phyloP scores from a whole-genome alignment of 257 asterid species.

The Nicotiana obtusifolia region DNA sequence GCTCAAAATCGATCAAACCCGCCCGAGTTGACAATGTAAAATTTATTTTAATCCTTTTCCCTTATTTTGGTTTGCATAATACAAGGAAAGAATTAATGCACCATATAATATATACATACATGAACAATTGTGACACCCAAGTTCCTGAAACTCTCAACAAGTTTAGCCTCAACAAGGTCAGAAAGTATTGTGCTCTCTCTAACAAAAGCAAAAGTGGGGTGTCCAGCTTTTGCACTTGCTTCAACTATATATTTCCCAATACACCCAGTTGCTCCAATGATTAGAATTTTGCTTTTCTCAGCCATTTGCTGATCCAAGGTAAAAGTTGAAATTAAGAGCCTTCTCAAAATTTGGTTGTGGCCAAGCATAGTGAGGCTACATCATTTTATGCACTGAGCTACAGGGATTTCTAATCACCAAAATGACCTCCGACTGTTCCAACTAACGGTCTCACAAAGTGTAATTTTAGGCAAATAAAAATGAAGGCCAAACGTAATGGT shows the following conservation, averaged over 20 bases:
- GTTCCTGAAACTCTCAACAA: conserved; percentile 51
- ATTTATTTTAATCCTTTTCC: not conserved
- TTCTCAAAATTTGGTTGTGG: not conserved
- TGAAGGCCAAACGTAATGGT: too few relatives aligned
- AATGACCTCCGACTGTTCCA: not conserved
- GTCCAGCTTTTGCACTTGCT: conserved; percentile 61
- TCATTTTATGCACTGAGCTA: not conserved
- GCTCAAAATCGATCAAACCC: too few relatives aligned
- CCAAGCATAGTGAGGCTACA: not conserved
- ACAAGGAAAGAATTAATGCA: not conserved
- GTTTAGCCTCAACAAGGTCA: conserved; percentile 58
- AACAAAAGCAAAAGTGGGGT: conserved; percentile 65
- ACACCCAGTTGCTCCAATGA: conserved; percentile 85
- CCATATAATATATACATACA: conserved; percentile 24
- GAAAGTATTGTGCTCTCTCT: conserved; percentile 40
- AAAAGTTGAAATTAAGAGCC: not conserved
- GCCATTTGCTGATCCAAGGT: conserved; percentile 32
- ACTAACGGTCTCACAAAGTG: not conserved
- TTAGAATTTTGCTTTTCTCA: conserved; percentile 66
- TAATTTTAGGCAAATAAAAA: too few relatives aligned
- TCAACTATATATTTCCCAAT: conserved; percentile 67
- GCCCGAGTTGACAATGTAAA: too few relatives aligned
- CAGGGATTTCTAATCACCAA: not conserved
- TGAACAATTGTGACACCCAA: conserved; percentile 49
- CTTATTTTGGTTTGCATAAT: too few relatives aligned